Evolutionary conservation across 345 rosid species (phyloP).

Genomic region (Dipteronia dyeriana): DNA sequence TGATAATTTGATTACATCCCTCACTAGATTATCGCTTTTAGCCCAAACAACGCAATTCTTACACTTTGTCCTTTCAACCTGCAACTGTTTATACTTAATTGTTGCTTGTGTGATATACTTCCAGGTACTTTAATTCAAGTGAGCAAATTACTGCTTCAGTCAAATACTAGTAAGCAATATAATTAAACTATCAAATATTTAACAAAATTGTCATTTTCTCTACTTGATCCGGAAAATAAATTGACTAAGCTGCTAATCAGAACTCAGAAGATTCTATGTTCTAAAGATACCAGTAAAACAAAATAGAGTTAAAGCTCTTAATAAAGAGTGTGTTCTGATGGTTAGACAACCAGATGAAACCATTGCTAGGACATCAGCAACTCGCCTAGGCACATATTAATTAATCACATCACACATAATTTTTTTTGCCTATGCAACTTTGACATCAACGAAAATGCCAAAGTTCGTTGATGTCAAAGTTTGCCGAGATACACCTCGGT

Average conservation of each 20-base stretch:
- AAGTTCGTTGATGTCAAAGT: not conserved
- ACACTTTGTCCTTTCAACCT: slow-evolving; percentile 63
- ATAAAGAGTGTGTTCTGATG: not conserved
- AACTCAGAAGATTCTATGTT: not conserved
- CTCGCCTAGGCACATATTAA: not conserved
- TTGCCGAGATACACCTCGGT: not conserved
- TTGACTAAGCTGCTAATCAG: not conserved
- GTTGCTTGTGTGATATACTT: slow-evolving; percentile 8
- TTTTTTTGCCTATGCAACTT: not conserved
- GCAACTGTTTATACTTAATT: slow-evolving; percentile 27
- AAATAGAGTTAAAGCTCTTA: not conserved
- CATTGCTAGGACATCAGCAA: not conserved
- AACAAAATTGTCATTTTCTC: not conserved
- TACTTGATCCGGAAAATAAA: not conserved
- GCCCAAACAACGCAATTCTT: slow-evolving; percentile 86
- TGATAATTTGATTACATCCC: slow-evolving; percentile 67
- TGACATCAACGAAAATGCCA: not conserved
- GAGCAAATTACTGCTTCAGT: not conserved
- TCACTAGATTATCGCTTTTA: slow-evolving; percentile 77
- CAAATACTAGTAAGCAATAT: not conserved
- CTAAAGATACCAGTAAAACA: not conserved
- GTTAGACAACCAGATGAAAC: not conserved
- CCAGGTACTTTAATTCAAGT: not conserved
- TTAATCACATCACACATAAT: not conserved
- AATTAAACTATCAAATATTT: not conserved